Evolutionary conservation across 2,329 filamentous ascomycete species (phyloP).

Genomic region (Fusarium ramigenum): DNA sequence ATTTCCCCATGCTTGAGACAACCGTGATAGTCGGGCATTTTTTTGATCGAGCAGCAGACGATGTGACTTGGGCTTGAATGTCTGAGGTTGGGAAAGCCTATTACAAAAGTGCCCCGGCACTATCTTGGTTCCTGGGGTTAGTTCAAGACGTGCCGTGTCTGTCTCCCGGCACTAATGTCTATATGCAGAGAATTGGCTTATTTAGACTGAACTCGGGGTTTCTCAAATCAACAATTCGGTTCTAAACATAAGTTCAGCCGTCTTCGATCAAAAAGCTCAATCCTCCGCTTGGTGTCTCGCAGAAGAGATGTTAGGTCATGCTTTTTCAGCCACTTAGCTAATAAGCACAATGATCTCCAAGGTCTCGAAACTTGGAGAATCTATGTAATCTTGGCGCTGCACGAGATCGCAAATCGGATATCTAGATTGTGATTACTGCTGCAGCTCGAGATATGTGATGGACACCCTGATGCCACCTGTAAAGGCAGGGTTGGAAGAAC

Average conservation of each 20-base stretch:
- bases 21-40: not conserved
- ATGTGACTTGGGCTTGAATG: not conserved
- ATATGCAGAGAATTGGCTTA: not conserved
- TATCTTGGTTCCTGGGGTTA: not conserved
- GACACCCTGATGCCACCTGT: not conserved
- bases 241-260: not conserved
- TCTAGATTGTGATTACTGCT: not conserved
- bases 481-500: not conserved
- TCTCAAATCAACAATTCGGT: not conserved
- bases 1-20: not conserved
- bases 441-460: not conserved
- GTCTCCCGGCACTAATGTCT: not conserved
- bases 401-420: not conserved
- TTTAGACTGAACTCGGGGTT: not conserved
- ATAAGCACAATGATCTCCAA: not conserved
- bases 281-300: not conserved
- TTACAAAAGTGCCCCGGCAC: not conserved
- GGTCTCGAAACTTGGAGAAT: not conserved
- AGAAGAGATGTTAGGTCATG: not conserved
- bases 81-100: not conserved
- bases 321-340: not conserved
- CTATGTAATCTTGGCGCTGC: not conserved
- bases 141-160: not conserved
- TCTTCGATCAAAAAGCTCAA: not conserved
- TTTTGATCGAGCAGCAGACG: not conserved